A percentile compares a stretch with the other conserved stretches of the same genome.
phyloP scores from a whole-genome alignment of 1,284 basidiomycete genomes.

The Apiotrichum laibachii region DNA sequence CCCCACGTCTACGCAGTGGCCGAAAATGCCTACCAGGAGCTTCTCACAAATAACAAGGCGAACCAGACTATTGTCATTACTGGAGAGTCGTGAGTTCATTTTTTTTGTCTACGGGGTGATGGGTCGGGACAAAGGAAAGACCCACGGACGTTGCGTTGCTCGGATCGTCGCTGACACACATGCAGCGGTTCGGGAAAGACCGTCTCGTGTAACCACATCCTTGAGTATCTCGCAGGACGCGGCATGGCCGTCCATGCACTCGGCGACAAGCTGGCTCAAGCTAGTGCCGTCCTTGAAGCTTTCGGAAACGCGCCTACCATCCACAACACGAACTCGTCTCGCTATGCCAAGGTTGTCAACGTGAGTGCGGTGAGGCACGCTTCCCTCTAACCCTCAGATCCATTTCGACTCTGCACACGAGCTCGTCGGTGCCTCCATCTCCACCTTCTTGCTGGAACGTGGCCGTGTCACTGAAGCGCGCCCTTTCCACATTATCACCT shows the following conservation, averaged over 20 bases:
- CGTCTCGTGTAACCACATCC: slow-evolving; percentile 21
- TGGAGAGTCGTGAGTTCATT: slow-evolving; percentile 18
- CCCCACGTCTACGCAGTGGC: slow-evolving; percentile 21
- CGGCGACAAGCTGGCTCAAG: slow-evolving; percentile 16
- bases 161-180: neutral
- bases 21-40: slow-evolving; percentile 19
- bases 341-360: slow-evolving; percentile 25
- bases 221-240: slow-evolving; percentile 20
- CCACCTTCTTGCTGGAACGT: slow-evolving; percentile 22
- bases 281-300: slow-evolving; percentile 19
- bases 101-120: neutral
- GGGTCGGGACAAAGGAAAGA: neutral
- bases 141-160: neutral
- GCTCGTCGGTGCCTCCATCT: slow-evolving; percentile 19
- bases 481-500: slow-evolving; percentile 22
- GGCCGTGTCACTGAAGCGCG: slow-evolving; percentile 20
- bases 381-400: slow-evolving; percentile 12
- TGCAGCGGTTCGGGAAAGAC: slow-evolving; percentile 23
- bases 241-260: slow-evolving; percentile 11
- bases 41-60: slow-evolving; percentile 7
- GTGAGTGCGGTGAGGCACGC: neutral
- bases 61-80: slow-evolving; percentile 25
- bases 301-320: slow-evolving; percentile 24
- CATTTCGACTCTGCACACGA: slow-evolving; percentile 13
- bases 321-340: slow-evolving; percentile 23